phyloP scores from a whole-genome alignment of 495 filamentous ascomycete genomes.

The Tuber umbilicatum region DNA sequence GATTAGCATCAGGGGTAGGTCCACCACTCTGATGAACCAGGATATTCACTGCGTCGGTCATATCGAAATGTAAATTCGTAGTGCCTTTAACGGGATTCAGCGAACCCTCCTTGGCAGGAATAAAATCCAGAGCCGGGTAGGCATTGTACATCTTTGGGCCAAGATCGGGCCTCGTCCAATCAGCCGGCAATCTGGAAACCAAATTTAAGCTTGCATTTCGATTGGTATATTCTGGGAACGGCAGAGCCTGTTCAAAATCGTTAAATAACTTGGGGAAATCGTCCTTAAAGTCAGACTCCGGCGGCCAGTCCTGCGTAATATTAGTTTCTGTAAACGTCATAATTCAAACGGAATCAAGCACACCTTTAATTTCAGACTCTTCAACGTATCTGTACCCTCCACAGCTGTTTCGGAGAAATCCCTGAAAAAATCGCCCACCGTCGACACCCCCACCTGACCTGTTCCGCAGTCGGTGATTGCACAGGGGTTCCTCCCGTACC shows the following conservation, averaged over 20 bases:
- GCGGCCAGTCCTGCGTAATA: constrained; percentile 42
- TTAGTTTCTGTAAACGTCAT: constrained; percentile 10
- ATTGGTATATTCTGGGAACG: constrained; percentile 38
- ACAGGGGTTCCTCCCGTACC: constrained; percentile 32
- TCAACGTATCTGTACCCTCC: not conserved
- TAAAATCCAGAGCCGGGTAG: constrained; percentile 38
- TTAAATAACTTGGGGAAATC: constrained; percentile 39
- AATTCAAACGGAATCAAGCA: not conserved
- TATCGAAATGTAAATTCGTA: constrained; percentile 42
- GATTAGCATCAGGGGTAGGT: constrained; percentile 14
- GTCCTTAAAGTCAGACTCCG: constrained; percentile 32
- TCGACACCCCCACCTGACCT: constrained; percentile 9
- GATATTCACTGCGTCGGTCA: constrained; percentile 43
- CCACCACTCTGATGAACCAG: constrained; percentile 40
- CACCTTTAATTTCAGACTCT: not conserved
- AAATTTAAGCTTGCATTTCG: constrained; percentile 37
- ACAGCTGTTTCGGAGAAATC: constrained; percentile 15
- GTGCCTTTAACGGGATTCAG: constrained; percentile 28
- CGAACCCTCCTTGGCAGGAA: constrained; percentile 6
- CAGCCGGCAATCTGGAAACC: constrained; percentile 29
- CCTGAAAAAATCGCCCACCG: constrained; percentile 37
- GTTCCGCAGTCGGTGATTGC: constrained; percentile 30
- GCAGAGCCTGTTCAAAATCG: constrained; percentile 41
- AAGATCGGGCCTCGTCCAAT: constrained; percentile 36
- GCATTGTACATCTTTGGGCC: constrained; percentile 43